Evolutionary conservation across 2,329 filamentous ascomycete genomes (phyloP).

Genomic region (Bipolaris zeicola): DNA sequence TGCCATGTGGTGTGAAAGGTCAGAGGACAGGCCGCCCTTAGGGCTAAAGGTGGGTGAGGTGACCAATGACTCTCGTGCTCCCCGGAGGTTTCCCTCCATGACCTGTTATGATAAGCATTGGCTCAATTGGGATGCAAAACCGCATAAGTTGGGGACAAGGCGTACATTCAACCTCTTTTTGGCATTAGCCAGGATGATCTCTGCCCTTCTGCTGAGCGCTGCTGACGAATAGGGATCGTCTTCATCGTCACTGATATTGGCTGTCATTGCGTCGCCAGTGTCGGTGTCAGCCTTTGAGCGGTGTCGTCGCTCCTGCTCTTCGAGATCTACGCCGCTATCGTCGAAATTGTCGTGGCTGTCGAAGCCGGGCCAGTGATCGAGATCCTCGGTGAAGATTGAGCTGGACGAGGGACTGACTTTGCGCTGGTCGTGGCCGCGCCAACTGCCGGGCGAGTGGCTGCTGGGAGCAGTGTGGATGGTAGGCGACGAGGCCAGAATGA

Average conservation of each 20-base stretch:
- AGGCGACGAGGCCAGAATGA: conserved; percentile 44
- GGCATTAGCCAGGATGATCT: conserved; percentile 89
- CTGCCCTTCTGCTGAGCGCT: conserved; percentile 67
- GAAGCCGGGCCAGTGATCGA: conserved; percentile 51
- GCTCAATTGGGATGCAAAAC: conserved; percentile 4
- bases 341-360: conserved; percentile 39
- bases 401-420: conserved; percentile 45
- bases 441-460: conserved; percentile 19
- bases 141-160: conserved; percentile 1
- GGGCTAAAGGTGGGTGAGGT: conserved; percentile 58
- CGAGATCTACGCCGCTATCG: conserved; percentile 43
- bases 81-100: conserved; percentile 89
- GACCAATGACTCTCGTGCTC: conserved; percentile 73
- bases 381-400: conserved; percentile 53
- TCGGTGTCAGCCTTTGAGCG: conserved; percentile 42
- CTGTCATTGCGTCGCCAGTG: conserved; percentile 46
- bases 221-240: conserved; percentile 73
- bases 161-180: conserved; percentile 86
- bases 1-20: conserved; percentile 42
- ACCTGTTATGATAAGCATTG: conserved; percentile 61
- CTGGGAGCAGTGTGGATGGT: conserved; percentile 34
- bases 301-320: conserved; percentile 40
- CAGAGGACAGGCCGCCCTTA: conserved; percentile 31
- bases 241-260: conserved; percentile 49
- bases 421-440: conserved; percentile 31